Base-by-base conservation (phyloP, 192 early-diverging fungal species). In the Diversispora eburnea region DNA sequence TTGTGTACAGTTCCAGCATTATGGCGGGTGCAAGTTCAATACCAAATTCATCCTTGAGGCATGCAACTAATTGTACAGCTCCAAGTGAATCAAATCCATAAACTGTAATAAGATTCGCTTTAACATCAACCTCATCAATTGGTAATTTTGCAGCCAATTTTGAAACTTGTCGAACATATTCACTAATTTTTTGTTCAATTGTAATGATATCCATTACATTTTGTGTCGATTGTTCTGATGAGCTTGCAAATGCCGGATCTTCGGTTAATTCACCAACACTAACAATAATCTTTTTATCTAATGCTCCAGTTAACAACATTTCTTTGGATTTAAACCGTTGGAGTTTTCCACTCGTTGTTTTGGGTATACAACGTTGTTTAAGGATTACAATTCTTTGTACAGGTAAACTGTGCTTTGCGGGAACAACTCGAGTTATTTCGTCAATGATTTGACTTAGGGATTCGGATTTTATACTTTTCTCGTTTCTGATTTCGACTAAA, bases 211-310 rank as follows among this genome's bases (percentile, higher is more conserved):
- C 8, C 39, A 58, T 58, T 20, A 46, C 6, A 25, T 70, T 54
- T 58, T 57, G 8, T 15, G 17, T 6, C 5, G 43, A 4, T 12
- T 57, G 5, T 42, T 20, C 52, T 7, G n/a, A 54, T 4, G 2
- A 13, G 25, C 0, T 4, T 6, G 4, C 54, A 17, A 22, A 17
- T 20, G 10, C 4, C 1, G 55, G 25, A 25, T 71, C 45, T 7
- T 43, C 8, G 3, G 8, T 6, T 19, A 45, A 2, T 12, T 71
- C 54, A 33, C 69, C 69, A 7, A 22, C 15, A 8, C 43, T 71
- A 12, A 59, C 4, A 5, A 71, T 5, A 49, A 71, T 71, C n/a
- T 42, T 71, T 57, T 71, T 71, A 71, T 71, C 69, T 25, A 71
- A 33, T 20, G 8, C 10, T 3, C 69, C 69, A 42, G 7, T 20